Evolutionary conservation across 2,329 filamentous ascomycete genomes (phyloP), one percentile per base, ranked within the genome.

Genomic region (Scorias spongiosa): DNA sequence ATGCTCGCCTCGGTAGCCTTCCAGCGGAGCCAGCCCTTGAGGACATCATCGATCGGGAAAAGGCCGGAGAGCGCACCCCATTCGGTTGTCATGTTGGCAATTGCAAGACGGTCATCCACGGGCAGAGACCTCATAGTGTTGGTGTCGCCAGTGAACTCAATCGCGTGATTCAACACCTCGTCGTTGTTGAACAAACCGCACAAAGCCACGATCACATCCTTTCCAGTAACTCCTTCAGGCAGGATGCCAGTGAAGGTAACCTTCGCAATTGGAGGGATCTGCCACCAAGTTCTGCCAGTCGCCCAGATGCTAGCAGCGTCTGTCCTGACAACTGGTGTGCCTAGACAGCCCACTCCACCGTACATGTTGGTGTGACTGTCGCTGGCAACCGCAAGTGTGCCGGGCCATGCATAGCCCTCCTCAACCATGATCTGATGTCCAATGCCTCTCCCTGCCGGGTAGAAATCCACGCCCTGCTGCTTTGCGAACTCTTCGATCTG

Each of bases 341-440:
- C 86, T 32, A 93, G 64, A 54, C 75, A 81, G 2, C 78, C 80
- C 6, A 94, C 70, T 30, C 81, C 85, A 36, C 86, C 86, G 54
- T 95, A 95, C 71, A 81, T 81, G 62, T 87, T 91, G 29, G 70
- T 76, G 60, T 95, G 87, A 39, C 69, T 75, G 60, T 88, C 83
- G 1, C 76, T 82, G 0, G 84, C 89, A 1, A 95, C 87, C 0
- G 75, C 76, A 42, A 95, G 62, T 0, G 84, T 93, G 1, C 84
- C 82, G 0, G 89, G 89, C 86, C 86, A 96, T 55, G 69, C 81
- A 69, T 71, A 86, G 11, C 79, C 81, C 60, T 85, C 85, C 60
- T 94, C 87, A 0, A 93, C 76, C 82, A 91, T 87, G 52, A 89
- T 80, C 62, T 95, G 89, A 60, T 95, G 89, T 0, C 87, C 88